phyloP scores from a whole-genome alignment of 176 grass and related monocot genomes.

The Puya raimondii region DNA sequence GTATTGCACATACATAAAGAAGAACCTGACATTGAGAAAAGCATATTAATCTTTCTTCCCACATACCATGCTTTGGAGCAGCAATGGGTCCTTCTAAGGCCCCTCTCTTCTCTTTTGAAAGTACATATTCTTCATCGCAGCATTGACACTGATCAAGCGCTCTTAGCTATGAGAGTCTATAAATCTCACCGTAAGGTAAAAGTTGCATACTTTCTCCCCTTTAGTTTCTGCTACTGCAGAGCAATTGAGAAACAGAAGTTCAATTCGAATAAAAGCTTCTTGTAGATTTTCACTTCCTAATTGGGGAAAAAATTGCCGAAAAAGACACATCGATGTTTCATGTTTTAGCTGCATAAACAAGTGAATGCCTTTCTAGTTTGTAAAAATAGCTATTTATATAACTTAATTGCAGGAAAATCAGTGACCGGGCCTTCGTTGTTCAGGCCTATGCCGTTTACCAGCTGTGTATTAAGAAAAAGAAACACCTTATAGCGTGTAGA shows the following conservation, averaged over 20 bases:
- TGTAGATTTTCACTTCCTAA: background rate
- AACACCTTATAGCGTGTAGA: too few relatives aligned
- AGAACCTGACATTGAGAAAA: conserved; percentile 59
- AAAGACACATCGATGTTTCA: too few relatives aligned
- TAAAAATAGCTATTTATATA: too few relatives aligned
- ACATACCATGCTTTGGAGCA: conserved; percentile 85
- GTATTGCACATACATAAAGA: conserved; percentile 58
- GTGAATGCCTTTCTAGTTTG: too few relatives aligned
- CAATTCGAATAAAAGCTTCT: conserved; percentile 7
- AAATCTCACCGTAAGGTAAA: conserved; percentile 71
- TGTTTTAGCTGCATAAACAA: too few relatives aligned
- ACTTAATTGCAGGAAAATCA: too few relatives aligned
- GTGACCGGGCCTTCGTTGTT: too few relatives aligned
- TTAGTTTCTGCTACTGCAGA: background rate
- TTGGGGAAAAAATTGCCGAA: too few relatives aligned
- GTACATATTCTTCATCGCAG: conserved; percentile 87
- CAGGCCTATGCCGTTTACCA: too few relatives aligned
- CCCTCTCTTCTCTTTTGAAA: conserved; percentile 43
- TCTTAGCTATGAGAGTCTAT: conserved; percentile 60
- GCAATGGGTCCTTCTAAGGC: conserved; percentile 59
- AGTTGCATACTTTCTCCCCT: background rate
- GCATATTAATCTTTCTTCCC: conserved; percentile 95
- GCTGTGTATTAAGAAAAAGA: too few relatives aligned
- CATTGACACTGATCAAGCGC: conserved; percentile 80
- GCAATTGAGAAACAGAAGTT: background rate